These are phyloP conservation scores for Penicillium chermesinum DNA, from an alignment of 495 filamentous ascomycete species.

Conservation along the genomic window DNA sequence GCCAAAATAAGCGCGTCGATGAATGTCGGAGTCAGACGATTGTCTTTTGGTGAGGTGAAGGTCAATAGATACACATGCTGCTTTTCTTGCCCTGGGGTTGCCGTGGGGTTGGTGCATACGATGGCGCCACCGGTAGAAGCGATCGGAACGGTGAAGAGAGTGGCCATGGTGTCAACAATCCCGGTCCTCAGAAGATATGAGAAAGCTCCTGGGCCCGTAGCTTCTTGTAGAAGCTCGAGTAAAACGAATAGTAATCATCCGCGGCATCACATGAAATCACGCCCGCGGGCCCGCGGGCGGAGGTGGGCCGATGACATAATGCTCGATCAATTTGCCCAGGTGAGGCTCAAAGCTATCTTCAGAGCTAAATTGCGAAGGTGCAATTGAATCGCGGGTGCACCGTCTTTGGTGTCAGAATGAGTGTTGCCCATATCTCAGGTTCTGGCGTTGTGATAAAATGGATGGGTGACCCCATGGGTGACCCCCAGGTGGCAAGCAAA, in stretches of 20 bases:
- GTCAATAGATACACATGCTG: slow-evolving; percentile 64
- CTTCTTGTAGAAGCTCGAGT: background rate
- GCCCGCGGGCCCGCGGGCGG: too few species aligned
- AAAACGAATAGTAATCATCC: slow-evolving; percentile 20
- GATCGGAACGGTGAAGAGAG: slow-evolving; percentile 45
- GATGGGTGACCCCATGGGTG: too few species aligned
- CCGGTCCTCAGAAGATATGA: background rate
- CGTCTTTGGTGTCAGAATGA: too few species aligned
- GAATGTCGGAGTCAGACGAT: slow-evolving; percentile 64
- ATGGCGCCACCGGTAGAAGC: slow-evolving; percentile 46
- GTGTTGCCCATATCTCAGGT: too few species aligned
- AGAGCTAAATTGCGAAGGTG: too few species aligned
- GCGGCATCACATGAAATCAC: slow-evolving; percentile 23
- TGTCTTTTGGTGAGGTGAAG: slow-evolving; percentile 65
- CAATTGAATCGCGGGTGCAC: too few species aligned
- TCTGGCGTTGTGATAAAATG: too few species aligned
- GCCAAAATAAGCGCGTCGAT: slow-evolving; percentile 61
- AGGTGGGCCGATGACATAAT: too few species aligned
- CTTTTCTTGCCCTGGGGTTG: slow-evolving; percentile 11
- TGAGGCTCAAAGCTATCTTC: too few species aligned
- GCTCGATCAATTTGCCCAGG: too few species aligned
- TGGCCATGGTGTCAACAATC: slow-evolving; percentile 18
- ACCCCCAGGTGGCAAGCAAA: too few species aligned
- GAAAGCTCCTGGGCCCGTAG: background rate
- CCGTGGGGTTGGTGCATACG: slow-evolving; percentile 51